Evolutionary conservation across 495 filamentous ascomycete species (phyloP), one percentile per base, ranked within the genome.

Genomic region (Daldinia vernicosa): DNA sequence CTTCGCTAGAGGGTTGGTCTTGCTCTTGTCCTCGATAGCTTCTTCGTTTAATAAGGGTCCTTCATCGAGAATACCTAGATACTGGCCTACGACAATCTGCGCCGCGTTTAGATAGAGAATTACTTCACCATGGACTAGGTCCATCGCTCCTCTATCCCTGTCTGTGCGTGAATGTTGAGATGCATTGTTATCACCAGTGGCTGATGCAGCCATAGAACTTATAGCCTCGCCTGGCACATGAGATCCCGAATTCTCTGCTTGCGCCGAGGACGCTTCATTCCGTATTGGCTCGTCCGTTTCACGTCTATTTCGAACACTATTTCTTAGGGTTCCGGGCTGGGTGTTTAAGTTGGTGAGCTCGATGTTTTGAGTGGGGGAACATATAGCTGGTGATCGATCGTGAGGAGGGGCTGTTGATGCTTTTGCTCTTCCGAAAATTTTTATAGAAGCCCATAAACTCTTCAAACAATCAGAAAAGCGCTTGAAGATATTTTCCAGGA

Each of bases 11-110:
- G 50, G 50, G 24, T 53, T 53, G 27, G 12, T 17, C 26, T 30
- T 53, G 50, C 50, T 53, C 12, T 53, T 53, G 15, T 53, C 50
- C 15, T 30, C 50, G 24, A 53, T 53, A 28, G 4, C 50, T 53
- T 15, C 26, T 14, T 30, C 15, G 26, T 11, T 28, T n/a, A 17
- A 7, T 8, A 30, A 3, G 4, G 50, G 50, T 11, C 50, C 50
- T 12, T 30, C 50, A 11, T 53, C 50, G 12, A 53, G 24, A 53
- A 53, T 30, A 12, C 17, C 4, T 30, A 30, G 9, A 30, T 53
- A 17, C 12, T 53, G 26, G 26, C 26, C 50, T 30, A 53, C 26
- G 4, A 53, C 50, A 30, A 53, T 30, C 6, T 53, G 50, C 26
- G 15, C 15, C 5, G 50, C 50, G 22, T 53, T 53, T 11, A 53